Base-by-base conservation (phyloP, 176 grass and related monocot genomes). In the Carex cristatella region DNA sequence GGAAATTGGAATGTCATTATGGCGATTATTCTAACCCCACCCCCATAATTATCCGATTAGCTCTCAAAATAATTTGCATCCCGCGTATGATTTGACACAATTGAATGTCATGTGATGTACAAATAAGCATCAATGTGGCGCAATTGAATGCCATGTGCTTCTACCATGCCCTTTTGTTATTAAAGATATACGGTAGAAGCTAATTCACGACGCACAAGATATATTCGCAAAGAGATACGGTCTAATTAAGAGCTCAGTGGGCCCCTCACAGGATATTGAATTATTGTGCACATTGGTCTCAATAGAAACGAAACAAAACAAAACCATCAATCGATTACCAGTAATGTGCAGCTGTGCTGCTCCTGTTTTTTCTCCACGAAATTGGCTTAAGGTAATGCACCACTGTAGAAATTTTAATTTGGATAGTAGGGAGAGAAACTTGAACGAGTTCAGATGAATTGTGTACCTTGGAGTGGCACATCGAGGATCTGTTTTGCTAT, bases 391-490 rank as follows among this genome's bases (percentile, higher is more conserved):
- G 23, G 15, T 71, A 44, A 44, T 69, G 66, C 13, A 69, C 33
- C 32, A 42, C 6, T 70, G 37, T 42, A 44, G 37, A 44, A 19
- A 71, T 71, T 46, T 71, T n/a, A 19, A 71, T 71, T 46, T 71
- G 40, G 8, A 2, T 69, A 5, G 14, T 55, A 55, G 27, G 38
- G 8, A 19, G 0, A 31, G 69, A 31, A 69, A 74, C 40, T 27
- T 40, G 42, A 31, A 49, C 18, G 4, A 84, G 23, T 79, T 59
- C 33, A 16, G 9, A 69, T 40, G 67, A 62, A 61, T 66, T 77
- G 10, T 15, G 33, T 79, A 94, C 95, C 93, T 60, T 63, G 77
- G 28, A 91, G 91, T 13, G 95, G 95, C 4, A 94, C 92, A 86
- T 94, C 92, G 23, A 98, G 92, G 73, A 93, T 89, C 65, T 98